phyloP scores from a whole-genome alignment of 2,329 filamentous ascomycete species.

The Cercospora sp. region DNA sequence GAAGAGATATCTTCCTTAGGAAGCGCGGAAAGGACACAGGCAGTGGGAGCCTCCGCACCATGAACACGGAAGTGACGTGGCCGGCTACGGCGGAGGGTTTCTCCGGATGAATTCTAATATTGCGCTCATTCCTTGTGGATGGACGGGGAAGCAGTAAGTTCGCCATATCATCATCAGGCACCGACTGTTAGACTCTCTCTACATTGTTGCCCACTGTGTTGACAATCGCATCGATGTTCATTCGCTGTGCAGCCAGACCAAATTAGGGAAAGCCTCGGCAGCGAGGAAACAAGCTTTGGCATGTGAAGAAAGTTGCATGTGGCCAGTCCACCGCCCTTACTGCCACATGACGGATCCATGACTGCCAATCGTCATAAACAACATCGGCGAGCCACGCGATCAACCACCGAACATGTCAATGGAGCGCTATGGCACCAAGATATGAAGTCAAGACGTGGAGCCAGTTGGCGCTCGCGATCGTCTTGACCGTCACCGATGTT shows the following conservation, averaged over 20 bases:
- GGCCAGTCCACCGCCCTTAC: background rate
- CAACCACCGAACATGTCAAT: background rate
- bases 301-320: conserved; percentile 1
- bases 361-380: background rate
- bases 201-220: no score
- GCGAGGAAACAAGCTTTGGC: background rate
- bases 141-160: no score
- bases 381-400: background rate
- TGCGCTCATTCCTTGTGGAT: no score
- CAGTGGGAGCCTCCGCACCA: no score
- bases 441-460: conserved; percentile 6
- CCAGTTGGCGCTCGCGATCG: conserved; percentile 4
- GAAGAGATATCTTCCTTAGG: no score
- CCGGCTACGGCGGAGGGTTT: no score
- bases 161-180: no score
- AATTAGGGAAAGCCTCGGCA: background rate
- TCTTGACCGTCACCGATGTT: conserved; percentile 7
- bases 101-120: no score
- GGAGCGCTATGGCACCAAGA: conserved; percentile 6
- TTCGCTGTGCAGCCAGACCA: background rate
- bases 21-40: no score
- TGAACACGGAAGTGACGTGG: no score
- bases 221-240: background rate
- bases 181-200: no score
- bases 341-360: background rate